Evolutionary conservation across 306 rosid species (phyloP), one percentile per base, ranked within the genome.

Genomic region (Purshia tridentata): DNA sequence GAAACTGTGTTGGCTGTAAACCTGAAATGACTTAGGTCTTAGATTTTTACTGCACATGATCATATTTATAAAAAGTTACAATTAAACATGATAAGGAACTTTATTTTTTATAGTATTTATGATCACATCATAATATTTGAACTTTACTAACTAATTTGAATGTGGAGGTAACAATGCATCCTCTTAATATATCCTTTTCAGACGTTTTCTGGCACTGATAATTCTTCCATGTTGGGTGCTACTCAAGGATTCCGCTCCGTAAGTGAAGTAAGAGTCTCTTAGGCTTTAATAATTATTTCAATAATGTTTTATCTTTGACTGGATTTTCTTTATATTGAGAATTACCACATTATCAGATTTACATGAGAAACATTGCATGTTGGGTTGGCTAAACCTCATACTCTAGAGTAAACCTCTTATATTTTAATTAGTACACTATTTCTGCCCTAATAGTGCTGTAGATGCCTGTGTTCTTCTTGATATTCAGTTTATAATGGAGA

Each of bases 231-330:
- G 39, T 65, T 89, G 80, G 67, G 84, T 75, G 71, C 81, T 66
- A 67, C 89, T 80, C 97, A 89, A 79, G 92, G 91, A 87, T 89
- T 89, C 80, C 92, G 89, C 88, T 78, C 95, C 23, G 83, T 85
- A 72, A 85, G 88, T 81, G 88, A 82, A 67, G 78, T 77, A 84
- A 72, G 76, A 65, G 61, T 79, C 60, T 63, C 44, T 46, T 58
- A 23, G 13, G n/a, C 63, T 22, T 22, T 40, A 74, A 10, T 73
- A 13, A 52, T 69, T 76, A 4, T 54, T 40, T 22, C 49, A 69
- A 51, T 46, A 67, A 54, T 49, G 48, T 76, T 68, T 67, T 49
- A 23, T 8, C 44, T 53, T 37, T 71, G 22, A 18, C 14, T 8
- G 62, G 18, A 39, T 11, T 52, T 12, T 69, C 19, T 39, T 19